Conservation (phyloP, 2,329 filamentous ascomycete species). For the Scortechinia acanthostroma region DNA sequence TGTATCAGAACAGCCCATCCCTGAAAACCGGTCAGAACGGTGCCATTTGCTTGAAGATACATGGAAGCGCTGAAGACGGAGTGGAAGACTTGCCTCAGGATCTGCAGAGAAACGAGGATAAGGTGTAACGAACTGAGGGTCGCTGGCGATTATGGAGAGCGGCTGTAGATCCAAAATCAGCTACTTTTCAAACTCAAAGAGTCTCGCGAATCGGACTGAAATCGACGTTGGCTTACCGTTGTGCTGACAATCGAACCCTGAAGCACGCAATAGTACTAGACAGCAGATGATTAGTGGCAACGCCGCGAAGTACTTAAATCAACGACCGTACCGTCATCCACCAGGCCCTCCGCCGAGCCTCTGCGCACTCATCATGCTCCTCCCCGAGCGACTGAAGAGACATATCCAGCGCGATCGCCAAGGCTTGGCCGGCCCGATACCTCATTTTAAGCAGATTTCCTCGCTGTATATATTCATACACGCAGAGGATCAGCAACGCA, state of each 20-base stretch:
- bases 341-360: conserved; percentile 31
- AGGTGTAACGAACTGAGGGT: conserved; percentile 29
- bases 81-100: conserved; percentile 20
- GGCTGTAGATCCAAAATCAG: conserved; percentile 14
- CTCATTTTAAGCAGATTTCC: conserved; percentile 35
- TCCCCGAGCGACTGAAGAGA: conserved; percentile 23
- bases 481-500: conserved; percentile 27
- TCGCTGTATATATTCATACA: conserved; percentile 33
- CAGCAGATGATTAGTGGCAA: no score
- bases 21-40: conserved; percentile 10
- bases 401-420: conserved; percentile 30
- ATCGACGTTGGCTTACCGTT: conserved; percentile 27
- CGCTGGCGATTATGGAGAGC: conserved; percentile 29
- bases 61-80: no score
- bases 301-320: no score
- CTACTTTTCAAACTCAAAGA: no score
- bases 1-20: conserved; percentile 31
- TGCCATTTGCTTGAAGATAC: not conserved
- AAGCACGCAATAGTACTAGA: conserved; percentile 30
- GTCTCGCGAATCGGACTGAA: no score
- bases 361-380: conserved; percentile 22
- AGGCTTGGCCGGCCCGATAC: conserved; percentile 30
- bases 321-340: conserved; percentile 34
- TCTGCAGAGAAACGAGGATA: conserved; percentile 27
- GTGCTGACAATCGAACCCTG: conserved; percentile 33